Percentiles rank a stretch among this genome's conserved stretches.
Conservation (phyloP, 495 filamentous ascomycete genomes). For the Rhizodiscina lignyota region DNA sequence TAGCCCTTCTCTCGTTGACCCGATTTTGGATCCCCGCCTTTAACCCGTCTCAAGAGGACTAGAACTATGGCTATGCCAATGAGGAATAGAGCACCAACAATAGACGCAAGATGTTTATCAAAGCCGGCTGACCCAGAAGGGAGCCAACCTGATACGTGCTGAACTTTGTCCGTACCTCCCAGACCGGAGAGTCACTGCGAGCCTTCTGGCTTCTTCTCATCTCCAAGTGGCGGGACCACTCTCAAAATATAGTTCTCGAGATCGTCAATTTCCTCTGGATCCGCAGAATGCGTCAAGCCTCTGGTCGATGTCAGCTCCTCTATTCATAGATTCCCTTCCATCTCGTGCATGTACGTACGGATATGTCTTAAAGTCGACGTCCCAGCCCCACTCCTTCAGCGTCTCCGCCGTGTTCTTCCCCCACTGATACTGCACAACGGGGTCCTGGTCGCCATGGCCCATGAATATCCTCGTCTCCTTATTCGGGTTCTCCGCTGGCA, state of each 20-base stretch:
- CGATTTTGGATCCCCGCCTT: too few relatives aligned
- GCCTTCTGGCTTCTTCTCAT: too few relatives aligned
- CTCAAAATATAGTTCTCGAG: conserved; percentile 59
- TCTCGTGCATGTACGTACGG: conserved; percentile 30
- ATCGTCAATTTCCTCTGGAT: conserved; percentile 64
- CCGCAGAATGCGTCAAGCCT: conserved; percentile 58
- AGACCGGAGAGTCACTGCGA: too few relatives aligned
- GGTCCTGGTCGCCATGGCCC: conserved; percentile 65
- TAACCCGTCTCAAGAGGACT: too few relatives aligned
- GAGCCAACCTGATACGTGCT: too few relatives aligned
- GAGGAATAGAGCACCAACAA: too few relatives aligned
- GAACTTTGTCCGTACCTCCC: too few relatives aligned
- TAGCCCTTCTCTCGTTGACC: too few relatives aligned
- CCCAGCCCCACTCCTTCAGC: conserved; percentile 48
- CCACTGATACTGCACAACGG: conserved; percentile 48
- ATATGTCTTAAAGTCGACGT: conserved; percentile 64
- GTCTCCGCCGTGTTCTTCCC: conserved; percentile 45
- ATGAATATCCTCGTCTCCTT: conserved; percentile 73
- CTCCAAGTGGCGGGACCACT: conserved; percentile 35
- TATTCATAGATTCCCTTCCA: not conserved
- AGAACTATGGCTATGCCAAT: too few relatives aligned
- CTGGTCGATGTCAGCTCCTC: conserved; percentile 19
- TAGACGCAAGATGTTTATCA: too few relatives aligned
- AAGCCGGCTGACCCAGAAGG: too few relatives aligned
- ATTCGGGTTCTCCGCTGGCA: conserved; percentile 47